A percentile compares a stretch with the other conserved stretches of the same genome.
phyloP scores from a whole-genome alignment of 2,329 filamentous ascomycete species.

The Zymoseptoria passerinii region DNA sequence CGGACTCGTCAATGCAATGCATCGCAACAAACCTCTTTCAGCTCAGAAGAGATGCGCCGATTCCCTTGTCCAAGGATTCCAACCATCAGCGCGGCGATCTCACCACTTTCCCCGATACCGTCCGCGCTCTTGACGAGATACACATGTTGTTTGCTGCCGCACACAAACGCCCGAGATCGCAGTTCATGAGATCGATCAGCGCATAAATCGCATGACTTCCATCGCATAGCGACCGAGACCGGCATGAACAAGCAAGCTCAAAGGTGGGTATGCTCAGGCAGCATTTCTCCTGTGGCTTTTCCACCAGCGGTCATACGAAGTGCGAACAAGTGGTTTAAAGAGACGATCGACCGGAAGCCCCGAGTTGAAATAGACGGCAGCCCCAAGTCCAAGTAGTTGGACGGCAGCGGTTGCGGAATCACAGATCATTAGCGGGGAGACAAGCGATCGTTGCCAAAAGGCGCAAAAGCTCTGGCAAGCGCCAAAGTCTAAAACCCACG shows the following conservation, averaged over 20 bases:
- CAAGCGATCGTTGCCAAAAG: neutral
- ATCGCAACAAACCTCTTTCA: no score
- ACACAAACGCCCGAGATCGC: neutral
- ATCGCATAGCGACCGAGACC: neutral
- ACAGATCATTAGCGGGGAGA: neutral
- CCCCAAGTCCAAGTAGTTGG: neutral
- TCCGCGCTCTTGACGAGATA: no score
- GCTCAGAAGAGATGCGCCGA: no score
- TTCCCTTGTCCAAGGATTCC: no score
- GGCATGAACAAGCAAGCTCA: neutral
- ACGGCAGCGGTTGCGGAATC: neutral
- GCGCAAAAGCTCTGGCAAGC: neutral
- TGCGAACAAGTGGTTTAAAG: neutral
- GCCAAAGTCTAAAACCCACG: neutral
- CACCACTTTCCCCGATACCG: no score
- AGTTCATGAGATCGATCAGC: neutral
- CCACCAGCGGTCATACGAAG: neutral
- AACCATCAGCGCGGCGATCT: no score
- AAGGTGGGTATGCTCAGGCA: neutral
- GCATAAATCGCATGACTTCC: neutral
- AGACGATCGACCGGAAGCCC: neutral
- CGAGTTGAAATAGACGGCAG: neutral
- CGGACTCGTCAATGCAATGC: no score
- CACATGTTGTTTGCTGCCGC: neutral
- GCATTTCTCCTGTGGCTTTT: neutral